A percentile compares a stretch with the other conserved stretches of the same genome.
These are phyloP conservation scores for Vanrija sp. DNA, from an alignment of 1,284 basidiomycete species.

Conservation along the genomic window DNA sequence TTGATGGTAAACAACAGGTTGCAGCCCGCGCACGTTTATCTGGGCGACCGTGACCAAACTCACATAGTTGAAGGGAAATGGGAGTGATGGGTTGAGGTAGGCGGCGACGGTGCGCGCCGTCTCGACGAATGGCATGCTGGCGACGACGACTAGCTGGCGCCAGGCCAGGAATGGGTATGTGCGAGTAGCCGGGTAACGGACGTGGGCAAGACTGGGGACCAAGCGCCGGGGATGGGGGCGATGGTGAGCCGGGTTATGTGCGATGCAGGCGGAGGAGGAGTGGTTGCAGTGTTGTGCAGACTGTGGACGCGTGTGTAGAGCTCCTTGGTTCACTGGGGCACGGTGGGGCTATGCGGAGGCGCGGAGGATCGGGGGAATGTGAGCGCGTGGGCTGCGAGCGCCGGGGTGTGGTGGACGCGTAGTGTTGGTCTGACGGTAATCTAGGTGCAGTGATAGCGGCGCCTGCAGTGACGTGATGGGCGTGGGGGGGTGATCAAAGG, in stretches of 20 bases:
- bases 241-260: not conserved
- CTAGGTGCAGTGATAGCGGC: not conserved
- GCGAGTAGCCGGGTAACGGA: not conserved
- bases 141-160: not conserved
- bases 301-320: too few relatives aligned
- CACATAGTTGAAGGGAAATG: constrained; percentile 16
- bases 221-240: not conserved
- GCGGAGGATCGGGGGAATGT: too few relatives aligned
- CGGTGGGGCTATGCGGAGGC: too few relatives aligned
- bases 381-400: too few relatives aligned
- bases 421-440: not conserved
- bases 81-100: constrained; percentile 10
- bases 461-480: not conserved
- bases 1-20: not conserved
- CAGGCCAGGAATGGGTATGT: not conserved
- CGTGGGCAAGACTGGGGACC: not conserved
- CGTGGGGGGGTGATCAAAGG: not conserved
- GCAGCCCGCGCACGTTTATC: not conserved
- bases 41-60: not conserved
- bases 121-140: constrained; percentile 1
- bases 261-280: not conserved
- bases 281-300: too few relatives aligned
- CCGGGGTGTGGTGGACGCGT: too few relatives aligned
- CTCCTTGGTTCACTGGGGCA: too few relatives aligned
- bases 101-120: constrained; percentile 2